Conservation (phyloP, 1,139 yeast species). For the Geotrichum reessii region DNA sequence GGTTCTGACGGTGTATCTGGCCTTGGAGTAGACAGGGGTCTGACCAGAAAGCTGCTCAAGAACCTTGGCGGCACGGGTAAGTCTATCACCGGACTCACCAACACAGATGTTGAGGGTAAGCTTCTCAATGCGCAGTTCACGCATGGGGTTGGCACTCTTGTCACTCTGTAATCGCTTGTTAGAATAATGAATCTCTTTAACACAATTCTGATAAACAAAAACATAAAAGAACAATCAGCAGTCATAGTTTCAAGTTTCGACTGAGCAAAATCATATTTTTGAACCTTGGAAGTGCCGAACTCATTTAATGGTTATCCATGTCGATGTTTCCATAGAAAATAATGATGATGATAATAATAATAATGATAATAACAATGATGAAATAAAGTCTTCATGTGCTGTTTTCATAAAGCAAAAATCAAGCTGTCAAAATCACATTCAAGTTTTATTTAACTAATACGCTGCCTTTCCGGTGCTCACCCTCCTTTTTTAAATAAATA, state of each 20-base stretch:
- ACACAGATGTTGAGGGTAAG: constrained; percentile 99
- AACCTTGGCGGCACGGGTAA: constrained; percentile 99
- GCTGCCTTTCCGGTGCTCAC: not conserved
- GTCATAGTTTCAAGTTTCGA: not conserved
- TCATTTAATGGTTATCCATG: not conserved
- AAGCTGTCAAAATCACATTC: not conserved
- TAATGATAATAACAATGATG: too few relatives aligned
- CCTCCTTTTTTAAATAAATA: not conserved
- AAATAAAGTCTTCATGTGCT: not conserved
- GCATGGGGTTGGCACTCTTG: constrained; percentile 71
- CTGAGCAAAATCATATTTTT: too few relatives aligned
- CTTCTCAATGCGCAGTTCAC: constrained; percentile 98
- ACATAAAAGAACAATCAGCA: too few relatives aligned
- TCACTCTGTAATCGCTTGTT: constrained; percentile 26
- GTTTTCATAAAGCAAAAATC: not conserved
- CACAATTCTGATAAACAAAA: not conserved
- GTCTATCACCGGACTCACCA: constrained; percentile 99
- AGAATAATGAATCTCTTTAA: not conserved
- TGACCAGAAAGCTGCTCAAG: constrained; percentile 99
- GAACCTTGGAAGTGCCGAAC: not conserved
- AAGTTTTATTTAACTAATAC: not conserved
- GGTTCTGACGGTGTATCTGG: constrained; percentile 99
- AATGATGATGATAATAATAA: too few relatives aligned
- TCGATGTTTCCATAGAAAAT: not conserved
- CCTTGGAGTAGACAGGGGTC: constrained; percentile 99